phyloP scores from a whole-genome alignment of 2,329 filamentous ascomycete genomes.

The Fusarium aywerte region DNA sequence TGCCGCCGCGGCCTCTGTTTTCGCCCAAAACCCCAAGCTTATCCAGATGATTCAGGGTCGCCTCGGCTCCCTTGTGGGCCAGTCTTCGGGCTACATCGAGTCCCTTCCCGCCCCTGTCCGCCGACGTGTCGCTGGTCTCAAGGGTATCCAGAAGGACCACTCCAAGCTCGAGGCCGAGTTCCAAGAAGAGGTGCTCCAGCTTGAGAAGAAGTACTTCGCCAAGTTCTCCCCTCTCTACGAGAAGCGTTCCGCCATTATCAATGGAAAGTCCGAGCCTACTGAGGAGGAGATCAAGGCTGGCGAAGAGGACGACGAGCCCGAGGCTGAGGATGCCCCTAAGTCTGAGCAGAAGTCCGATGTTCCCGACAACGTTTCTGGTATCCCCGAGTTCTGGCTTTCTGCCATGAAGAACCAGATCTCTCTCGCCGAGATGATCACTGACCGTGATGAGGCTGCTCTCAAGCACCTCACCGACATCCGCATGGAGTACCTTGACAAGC shows the following conservation, averaged over 20 bases:
- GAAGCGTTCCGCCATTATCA: conserved; percentile 93
- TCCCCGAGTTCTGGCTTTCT: conserved; percentile 99
- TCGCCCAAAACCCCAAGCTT: conserved; percentile 93
- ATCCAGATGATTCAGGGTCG: conserved; percentile 98
- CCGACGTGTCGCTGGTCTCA: conserved; percentile 92
- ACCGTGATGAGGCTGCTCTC: conserved; percentile 92
- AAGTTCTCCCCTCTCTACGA: conserved; percentile 98
- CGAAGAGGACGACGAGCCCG: conserved; percentile 79
- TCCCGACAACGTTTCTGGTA: conserved; percentile 73
- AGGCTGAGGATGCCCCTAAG: conserved; percentile 74
- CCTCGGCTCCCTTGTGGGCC: conserved; percentile 90
- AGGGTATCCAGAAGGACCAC: conserved; percentile 98
- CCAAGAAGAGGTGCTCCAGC: conserved; percentile 96
- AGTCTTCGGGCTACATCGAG: conserved; percentile 97
- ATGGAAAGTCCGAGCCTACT: conserved; percentile 85
- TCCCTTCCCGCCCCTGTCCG: conserved; percentile 89
- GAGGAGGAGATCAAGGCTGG: conserved; percentile 88
- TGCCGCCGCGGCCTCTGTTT: conserved; percentile 86
- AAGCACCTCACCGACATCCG: conserved; percentile 92
- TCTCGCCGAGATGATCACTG: conserved; percentile 97
- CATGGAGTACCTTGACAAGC: conserved; percentile 99
- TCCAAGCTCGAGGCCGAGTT: conserved; percentile 98
- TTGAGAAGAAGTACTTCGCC: conserved; percentile 99
- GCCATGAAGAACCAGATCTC: conserved; percentile 99
- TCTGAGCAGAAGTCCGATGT: conserved; percentile 68